Evolutionary conservation across 2,329 filamentous ascomycete genomes (phyloP).

Genomic region (Dactylellina drechsleri): DNA sequence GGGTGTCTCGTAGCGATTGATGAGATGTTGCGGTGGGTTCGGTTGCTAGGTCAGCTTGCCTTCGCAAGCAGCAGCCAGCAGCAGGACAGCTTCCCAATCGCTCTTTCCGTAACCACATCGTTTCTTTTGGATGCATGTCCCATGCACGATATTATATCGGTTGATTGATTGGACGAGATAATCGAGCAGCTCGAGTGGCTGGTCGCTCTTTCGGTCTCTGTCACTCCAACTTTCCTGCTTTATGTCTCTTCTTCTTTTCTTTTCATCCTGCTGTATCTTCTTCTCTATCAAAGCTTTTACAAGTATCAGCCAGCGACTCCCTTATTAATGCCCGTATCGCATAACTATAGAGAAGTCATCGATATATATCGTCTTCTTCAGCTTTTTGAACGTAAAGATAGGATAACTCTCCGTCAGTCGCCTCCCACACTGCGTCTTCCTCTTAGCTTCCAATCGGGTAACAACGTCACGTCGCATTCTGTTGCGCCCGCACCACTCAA

Average conservation of each 20-base stretch:
- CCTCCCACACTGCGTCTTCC: too few species aligned
- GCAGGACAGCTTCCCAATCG: neutral
- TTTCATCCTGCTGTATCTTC: too few species aligned
- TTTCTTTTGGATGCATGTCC: neutral
- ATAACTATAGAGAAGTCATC: too few species aligned
- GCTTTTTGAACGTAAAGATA: too few species aligned
- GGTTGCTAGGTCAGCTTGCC: slow-evolving; percentile 23
- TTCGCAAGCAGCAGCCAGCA: neutral
- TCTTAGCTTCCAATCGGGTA: too few species aligned
- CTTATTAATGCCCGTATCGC: too few species aligned
- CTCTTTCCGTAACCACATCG: neutral
- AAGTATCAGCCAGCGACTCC: too few species aligned
- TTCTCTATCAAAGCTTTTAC: too few species aligned
- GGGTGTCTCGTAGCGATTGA: too few species aligned
- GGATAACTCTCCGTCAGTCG: too few species aligned
- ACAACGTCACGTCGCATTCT: too few species aligned
- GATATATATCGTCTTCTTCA: too few species aligned
- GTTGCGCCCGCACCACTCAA: neutral
- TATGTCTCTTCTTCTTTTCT: neutral
- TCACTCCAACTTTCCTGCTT: neutral
- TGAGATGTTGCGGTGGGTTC: neutral
- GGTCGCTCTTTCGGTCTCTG: neutral
- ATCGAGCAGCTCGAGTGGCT: neutral
- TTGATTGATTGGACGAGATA: neutral
- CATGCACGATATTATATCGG: neutral